Evolutionary conservation across 495 filamentous ascomycete genomes (phyloP).

Genomic region (Staphylotrichum longicolle): DNA sequence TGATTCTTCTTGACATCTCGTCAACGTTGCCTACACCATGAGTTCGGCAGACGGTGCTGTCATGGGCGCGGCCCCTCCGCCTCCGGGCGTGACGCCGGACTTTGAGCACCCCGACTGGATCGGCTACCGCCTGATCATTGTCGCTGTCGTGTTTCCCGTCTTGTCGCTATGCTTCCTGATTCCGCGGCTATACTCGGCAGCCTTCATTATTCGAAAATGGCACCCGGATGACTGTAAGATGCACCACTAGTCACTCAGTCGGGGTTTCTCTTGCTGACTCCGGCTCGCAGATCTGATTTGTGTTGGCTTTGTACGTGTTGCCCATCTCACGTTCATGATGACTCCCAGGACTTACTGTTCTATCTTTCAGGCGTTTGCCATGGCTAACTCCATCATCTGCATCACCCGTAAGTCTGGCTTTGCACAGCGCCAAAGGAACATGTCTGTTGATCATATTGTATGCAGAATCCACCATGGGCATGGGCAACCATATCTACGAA

Average conservation of each 20-base stretch:
- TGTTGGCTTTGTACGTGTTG: conserved; percentile 2
- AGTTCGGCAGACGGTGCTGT: not conserved
- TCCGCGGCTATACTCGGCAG: conserved; percentile 26
- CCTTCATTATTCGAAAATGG: conserved; percentile 26
- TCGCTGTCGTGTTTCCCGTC: conserved; percentile 25
- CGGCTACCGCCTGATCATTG: conserved; percentile 21
- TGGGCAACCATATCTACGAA: conserved; percentile 16
- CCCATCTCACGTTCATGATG: no score
- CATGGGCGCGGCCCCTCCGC: conserved; percentile 6
- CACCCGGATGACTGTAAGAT: conserved; percentile 32
- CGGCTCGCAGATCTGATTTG: conserved; percentile 13
- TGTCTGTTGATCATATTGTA: not conserved
- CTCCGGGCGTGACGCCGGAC: conserved; percentile 30
- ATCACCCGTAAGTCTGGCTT: conserved; percentile 10
- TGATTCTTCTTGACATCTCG: not conserved
- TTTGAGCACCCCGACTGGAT: conserved; percentile 30
- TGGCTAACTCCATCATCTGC: conserved; percentile 12
- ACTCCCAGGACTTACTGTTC: not conserved
- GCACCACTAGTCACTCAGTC: not conserved
- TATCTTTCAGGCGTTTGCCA: conserved; percentile 3
- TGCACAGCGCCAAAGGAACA: not conserved
- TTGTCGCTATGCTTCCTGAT: conserved; percentile 16
- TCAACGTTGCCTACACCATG: not conserved
- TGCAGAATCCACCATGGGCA: conserved; percentile 15
- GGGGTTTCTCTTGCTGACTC: conserved; percentile 3